phyloP scores from a whole-genome alignment of 2,329 filamentous ascomycete genomes.

The Aspergillus pseudonomiae region DNA sequence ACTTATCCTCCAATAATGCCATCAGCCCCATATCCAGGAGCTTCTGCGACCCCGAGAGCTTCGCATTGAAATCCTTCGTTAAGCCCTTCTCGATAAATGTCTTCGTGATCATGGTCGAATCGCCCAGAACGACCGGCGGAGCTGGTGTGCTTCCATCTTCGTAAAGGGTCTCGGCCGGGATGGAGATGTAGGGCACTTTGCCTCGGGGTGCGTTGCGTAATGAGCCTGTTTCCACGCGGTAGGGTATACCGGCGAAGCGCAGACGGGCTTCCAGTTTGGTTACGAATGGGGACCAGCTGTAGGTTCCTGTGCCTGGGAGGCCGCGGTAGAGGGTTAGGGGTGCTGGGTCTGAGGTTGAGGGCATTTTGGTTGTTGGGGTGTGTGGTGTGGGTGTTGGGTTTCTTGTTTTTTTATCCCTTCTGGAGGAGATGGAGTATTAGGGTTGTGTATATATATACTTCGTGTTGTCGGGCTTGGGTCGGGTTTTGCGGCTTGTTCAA shows the following conservation, averaged over 20 bases:
- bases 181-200: conserved; percentile 63
- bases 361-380: not conserved
- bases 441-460: not conserved
- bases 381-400: no score
- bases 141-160: not conserved
- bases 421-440: no score
- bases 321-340: conserved; percentile 54
- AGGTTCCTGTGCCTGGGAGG: conserved; percentile 42
- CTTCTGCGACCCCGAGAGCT: conserved; percentile 42
- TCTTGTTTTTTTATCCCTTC: no score
- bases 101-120: conserved; percentile 60
- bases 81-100: conserved; percentile 46
- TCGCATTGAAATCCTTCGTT: conserved; percentile 54
- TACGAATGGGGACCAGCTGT: conserved; percentile 66
- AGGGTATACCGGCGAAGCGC: conserved; percentile 55
- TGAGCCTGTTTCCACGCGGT: conserved; percentile 52
- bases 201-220: conserved; percentile 53
- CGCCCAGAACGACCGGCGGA: conserved; percentile 40
- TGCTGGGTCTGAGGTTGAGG: not conserved
- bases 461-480: not conserved
- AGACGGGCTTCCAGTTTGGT: conserved; percentile 65
- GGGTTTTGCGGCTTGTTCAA: not conserved
- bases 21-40: conserved; percentile 57
- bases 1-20: conserved; percentile 62
- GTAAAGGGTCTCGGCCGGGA: conserved; percentile 20